Base-by-base conservation (phyloP, 2,329 filamentous ascomycete genomes). In the Cercospora berteroae region DNA sequence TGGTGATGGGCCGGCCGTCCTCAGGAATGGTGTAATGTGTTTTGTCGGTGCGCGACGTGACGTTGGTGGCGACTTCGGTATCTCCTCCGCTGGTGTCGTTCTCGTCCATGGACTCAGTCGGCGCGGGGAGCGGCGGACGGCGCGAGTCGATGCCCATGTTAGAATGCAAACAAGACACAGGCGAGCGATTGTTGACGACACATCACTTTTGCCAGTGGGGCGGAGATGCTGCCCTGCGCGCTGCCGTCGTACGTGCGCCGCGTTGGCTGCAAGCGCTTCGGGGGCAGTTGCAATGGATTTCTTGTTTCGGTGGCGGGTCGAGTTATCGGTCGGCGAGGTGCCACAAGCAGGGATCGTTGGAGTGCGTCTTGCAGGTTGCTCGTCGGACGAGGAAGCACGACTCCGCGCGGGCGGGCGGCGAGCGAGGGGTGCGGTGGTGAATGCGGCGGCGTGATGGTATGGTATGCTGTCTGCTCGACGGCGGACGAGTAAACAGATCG, bases 1-100 rank as follows among this genome's bases (percentile, higher is more conserved):
- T 96, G 68, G 93, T 98, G 76, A 99, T 89, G 50, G 94, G 93
- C 63, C 91, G 94, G 77, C 92, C 92, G 87, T 95, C 92, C 76
- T 93, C 91, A 66, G 91, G 92, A 61, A 95, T 86, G 42, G 90
- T 93, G 80, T 91, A 94, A 63, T 89, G 89, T 3, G 91, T 92
- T 75, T 87, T 81, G 79, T 90, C 79, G 87, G 87, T 89, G 68
- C 87, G 84, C 70, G 86, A 86, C 69, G 90, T 93, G 72, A 91
- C 77, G 79, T 92, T 89, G 74, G 88, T 88, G 66, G 85, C 87
- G 69, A 90, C 77, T 72, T 86, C 85, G 72, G 83, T 83, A 64
- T 76, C 79, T 65, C 78, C 74, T 68, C 76, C 78, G 73, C 79
- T 81, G 70, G 78, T 79, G 60, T 67, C 66, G 59, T 65, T 63